Base-by-base conservation (phyloP, 2,329 filamentous ascomycete genomes). In the Cercospora sp. region DNA sequence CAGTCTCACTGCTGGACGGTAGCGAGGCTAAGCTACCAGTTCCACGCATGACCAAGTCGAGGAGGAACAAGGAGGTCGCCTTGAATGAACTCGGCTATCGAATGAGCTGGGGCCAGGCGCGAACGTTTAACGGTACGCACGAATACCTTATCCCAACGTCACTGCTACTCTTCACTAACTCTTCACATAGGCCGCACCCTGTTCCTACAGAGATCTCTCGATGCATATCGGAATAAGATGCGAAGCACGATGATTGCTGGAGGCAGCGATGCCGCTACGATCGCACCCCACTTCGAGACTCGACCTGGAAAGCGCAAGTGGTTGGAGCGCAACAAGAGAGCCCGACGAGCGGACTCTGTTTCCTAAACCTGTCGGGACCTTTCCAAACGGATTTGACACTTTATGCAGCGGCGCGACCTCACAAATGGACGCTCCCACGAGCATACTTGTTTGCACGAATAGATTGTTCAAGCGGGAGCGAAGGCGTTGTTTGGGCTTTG, bases 91-190 rank as follows among this genome's bases (percentile, higher is more conserved):
- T 98, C 57, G 94, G 93, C 2, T 97, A 96, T 79, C 89, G 94
- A 58, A 96, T 99, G 91, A 94, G 92, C 60, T 99, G 95, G 94
- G 90, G 94, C 65, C 94, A 98, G 82, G 95, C 93, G 79, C 87
- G 94, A 76, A 92, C 94, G 10, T 97, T 98, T 82, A 90, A 93
- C 1, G 91, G 91, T 71, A 71, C 43, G 66, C 62, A 51, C 26
- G 10, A 7, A 51, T 30, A 67, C 58, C 61, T 55, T 57, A 63
- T 66, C 51, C 61, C 65, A 67, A 67, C 61, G 55, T 66, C 66
- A 70, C 57, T 24, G 30, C 5, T n/a, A 18, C 24, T 28, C 5
- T 34, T 49, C 37, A 61, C 69, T 74, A 61, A 72, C 24, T 34
- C 16, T 45, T n/a, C 45, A 16, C 18, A 72, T 62, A 72, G 70